Evolutionary conservation across 1,139 yeast species (phyloP), one percentile per base, ranked within the genome.

Genomic region (Candida pseudoviswanathii): DNA sequence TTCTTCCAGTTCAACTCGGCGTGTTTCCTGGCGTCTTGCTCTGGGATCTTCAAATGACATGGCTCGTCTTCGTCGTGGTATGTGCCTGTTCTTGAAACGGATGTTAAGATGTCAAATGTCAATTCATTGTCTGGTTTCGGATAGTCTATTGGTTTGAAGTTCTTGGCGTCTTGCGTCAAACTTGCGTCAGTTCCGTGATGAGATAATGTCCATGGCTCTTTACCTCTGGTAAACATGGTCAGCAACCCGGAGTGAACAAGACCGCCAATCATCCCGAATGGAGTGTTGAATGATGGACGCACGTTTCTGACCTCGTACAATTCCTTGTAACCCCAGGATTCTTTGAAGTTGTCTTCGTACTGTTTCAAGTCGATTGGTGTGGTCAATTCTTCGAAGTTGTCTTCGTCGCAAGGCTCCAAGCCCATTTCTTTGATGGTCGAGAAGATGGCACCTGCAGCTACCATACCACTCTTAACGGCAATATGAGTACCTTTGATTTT

Each of bases 401-500:
- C 73, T 46, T 77, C 81, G 45, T 78, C 84, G n/a, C 75, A 82
- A 6, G 74, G 71, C 25, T 74, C 80, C 54, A 78, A 57, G 27
- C 70, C 72, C 55, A 78, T 55, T 16, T 70, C 71, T 41, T 78
- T 67, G 36, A 90, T 70, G 41, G 69, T 75, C n/a, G 80, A 78
- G 60, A 76, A 90, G 38, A 91, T 87, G 26, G 81, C 66, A 61
- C 94, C 98, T 1, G 98, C 99, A 2, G 98, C 99, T 30, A 94
- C 71, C 78, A 94, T 86, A 34, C 98, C 99, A 8, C 95, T 80
- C 67, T 92, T 94, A 82, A 94, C 88, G 2, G 99, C 98, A 0
- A 97, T 92, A 65, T 94, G 99, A 0, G 97, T 86, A n/a, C 99
- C 99, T 71, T 94, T 94, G 62, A 94, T 88, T 66, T 94, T 94